Evolutionary conservation across 371 early-diverging fungal genomes (phyloP).

Genomic region (Rhizopus sp.): DNA sequence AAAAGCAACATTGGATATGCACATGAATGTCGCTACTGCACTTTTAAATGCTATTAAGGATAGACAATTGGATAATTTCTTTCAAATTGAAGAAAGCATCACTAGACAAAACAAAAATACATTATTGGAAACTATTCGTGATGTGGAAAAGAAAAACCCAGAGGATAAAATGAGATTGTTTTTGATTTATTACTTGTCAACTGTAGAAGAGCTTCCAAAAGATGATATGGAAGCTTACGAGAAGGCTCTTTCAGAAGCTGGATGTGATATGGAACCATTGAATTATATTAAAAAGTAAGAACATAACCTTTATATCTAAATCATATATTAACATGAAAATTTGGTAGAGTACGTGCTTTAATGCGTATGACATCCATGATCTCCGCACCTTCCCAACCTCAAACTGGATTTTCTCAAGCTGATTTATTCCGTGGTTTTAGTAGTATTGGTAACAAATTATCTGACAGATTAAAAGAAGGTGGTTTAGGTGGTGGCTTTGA

Average conservation of each 20-base stretch:
- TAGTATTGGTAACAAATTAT: slow-evolving; percentile 85
- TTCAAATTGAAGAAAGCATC: slow-evolving; percentile 91
- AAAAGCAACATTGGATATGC: slow-evolving; percentile 96
- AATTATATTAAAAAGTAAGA: slow-evolving; percentile 79
- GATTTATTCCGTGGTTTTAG: slow-evolving; percentile 71
- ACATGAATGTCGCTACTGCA: slow-evolving; percentile 97
- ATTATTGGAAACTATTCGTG: slow-evolving; percentile 80
- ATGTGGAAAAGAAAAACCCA: slow-evolving; percentile 75
- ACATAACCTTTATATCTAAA: no score
- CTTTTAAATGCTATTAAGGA: slow-evolving; percentile 92
- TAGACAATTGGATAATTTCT: slow-evolving; percentile 93
- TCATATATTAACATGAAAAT: no score
- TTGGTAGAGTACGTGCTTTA: slow-evolving; percentile 65
- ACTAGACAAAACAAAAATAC: slow-evolving; percentile 71
- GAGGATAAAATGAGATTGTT: slow-evolving; percentile 94
- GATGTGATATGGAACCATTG: slow-evolving; percentile 74
- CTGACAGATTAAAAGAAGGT: slow-evolving; percentile 77
- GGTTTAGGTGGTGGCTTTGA: slow-evolving; percentile 83
- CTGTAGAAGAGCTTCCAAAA: slow-evolving; percentile 69
- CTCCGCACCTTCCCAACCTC: slow-evolving; percentile 49
- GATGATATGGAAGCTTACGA: slow-evolving; percentile 86
- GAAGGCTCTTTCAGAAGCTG: slow-evolving; percentile 72
- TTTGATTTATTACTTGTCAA: slow-evolving; percentile 81
- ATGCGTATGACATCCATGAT: slow-evolving; percentile 70
- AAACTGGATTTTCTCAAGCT: slow-evolving; percentile 53